Evolutionary conservation across 2,329 filamentous ascomycete species (phyloP), one percentile per base, ranked within the genome.

Genomic region (Cytospora piceicola): DNA sequence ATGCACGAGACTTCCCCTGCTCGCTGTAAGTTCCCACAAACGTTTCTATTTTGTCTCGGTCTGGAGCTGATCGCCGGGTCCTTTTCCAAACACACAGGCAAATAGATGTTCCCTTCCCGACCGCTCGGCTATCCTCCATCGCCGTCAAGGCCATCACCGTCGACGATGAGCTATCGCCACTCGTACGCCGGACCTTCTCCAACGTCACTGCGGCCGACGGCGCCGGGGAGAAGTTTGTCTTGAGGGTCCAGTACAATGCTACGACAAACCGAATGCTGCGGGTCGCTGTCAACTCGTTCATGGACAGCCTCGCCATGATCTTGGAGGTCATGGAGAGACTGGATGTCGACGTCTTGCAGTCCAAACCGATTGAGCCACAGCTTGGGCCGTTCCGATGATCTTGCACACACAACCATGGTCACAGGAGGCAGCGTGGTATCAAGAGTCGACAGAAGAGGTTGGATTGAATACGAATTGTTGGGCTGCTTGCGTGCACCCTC

Each of bases 231-330:
- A 72, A 75, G 22, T 77, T 73, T 27, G 78, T 94, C 5, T 81
- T 98, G 58, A 83, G 85, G 67, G 90, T 92, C 12, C 85, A 90
- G 67, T 98, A 98, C 79, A 85, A 84, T 63, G 95, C 95, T 1
- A 93, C 93, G 0, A 98, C 95, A 24, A 97, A 97, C 75, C 90
- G 95, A 71, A 98, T 98, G 94, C 84, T 99, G 65, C 89, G 95
- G 54, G 95, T 99, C 2, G 92, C 94, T 3, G 94, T 97, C 64
- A 98, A 98, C 79, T 93, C 93, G 12, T 97, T 97, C 77, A 93
- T 98, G 83, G 94, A 98, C 73, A 96, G 90, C 71, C 77, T 97
- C 64, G 87, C 88, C 61, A 87, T 97, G 6, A 90, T 97, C 1
- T 77, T 97, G 52, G 91, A 93, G 63, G 91, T 96, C 20, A 97